Conservation (phyloP, 768 basidiomycete species). For the Tulasnella sp. region DNA sequence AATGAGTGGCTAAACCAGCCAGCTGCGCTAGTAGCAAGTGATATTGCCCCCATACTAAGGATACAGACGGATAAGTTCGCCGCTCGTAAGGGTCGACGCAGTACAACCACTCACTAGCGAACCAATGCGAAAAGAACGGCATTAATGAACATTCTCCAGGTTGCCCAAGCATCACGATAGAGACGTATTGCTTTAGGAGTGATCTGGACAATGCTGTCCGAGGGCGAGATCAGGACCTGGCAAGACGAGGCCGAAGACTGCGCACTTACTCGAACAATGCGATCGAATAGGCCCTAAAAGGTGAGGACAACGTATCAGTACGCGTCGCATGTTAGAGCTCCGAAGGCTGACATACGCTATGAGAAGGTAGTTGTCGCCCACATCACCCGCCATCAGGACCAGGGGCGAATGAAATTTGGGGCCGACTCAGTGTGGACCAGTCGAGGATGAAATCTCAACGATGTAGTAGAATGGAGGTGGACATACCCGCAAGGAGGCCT, state of each 20-base stretch:
- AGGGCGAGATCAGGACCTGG: not conserved
- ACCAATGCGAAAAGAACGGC: not conserved
- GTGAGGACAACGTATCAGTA: not conserved
- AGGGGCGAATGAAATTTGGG: not conserved
- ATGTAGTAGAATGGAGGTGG: constrained; percentile 5
- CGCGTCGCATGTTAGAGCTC: not conserved
- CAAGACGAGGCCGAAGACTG: not conserved
- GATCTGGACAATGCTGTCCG: not conserved
- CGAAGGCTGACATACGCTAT: not conserved
- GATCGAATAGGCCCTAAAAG: constrained; percentile 6
- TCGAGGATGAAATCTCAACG: constrained; percentile 11
- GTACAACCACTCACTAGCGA: not conserved
- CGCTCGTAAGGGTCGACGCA: not conserved
- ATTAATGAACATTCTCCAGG: not conserved
- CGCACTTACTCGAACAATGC: constrained; percentile 16
- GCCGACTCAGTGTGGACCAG: not conserved
- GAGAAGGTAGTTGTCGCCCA: constrained; percentile 7
- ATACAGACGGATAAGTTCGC: not conserved
- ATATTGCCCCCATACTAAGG: not conserved
- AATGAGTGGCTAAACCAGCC: not conserved
- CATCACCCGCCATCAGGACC: not conserved
- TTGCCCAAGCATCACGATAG: not conserved
- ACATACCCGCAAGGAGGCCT: constrained; percentile 11
- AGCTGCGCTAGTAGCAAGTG: constrained; percentile 1
- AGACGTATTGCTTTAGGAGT: not conserved